Conservation (phyloP, 176 grass and related monocot species). For the Cymbopogon citratus region DNA sequence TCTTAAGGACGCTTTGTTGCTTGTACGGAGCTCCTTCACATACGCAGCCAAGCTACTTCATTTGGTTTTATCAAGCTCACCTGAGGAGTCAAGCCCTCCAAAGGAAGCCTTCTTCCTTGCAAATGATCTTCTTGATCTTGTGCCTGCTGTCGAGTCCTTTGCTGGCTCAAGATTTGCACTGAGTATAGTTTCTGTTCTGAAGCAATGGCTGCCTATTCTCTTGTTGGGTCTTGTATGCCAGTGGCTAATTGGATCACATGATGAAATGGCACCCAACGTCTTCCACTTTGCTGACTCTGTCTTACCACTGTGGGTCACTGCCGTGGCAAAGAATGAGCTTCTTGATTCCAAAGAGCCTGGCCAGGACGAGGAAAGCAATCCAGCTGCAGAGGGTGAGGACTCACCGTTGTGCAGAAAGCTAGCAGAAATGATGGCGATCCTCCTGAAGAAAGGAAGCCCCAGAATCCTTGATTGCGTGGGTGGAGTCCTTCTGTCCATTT, state of each 20-base stretch:
- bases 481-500: slow-evolving; percentile 39
- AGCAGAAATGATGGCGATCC: slow-evolving; percentile 43
- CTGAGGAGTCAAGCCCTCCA: slow-evolving; percentile 32
- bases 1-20: slow-evolving; percentile 56
- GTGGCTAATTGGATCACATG: slow-evolving; percentile 34
- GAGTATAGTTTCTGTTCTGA: slow-evolving; percentile 45
- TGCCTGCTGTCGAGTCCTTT: slow-evolving; percentile 49
- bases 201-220: slow-evolving; percentile 76
- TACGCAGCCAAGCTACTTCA: slow-evolving; percentile 77
- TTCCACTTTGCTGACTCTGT: slow-evolving; percentile 21
- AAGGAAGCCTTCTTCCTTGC: slow-evolving; percentile 62
- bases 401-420: slow-evolving; percentile 51
- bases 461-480: slow-evolving; percentile 61
- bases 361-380: slow-evolving; percentile 32
- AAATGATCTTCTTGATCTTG: slow-evolving; percentile 81
- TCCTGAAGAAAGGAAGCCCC: slow-evolving; percentile 75
- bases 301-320: slow-evolving; percentile 65
- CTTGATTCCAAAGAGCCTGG: slow-evolving; percentile 32
- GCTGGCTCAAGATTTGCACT: slow-evolving; percentile 47
- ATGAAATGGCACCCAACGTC: slow-evolving; percentile 21
- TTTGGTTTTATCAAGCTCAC: slow-evolving; percentile 52
- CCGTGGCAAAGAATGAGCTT: slow-evolving; percentile 56
- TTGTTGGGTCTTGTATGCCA: slow-evolving; percentile 65
- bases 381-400: not conserved
- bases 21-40: slow-evolving; percentile 69